Conservation (phyloP, 192 early-diverging fungal species). For the Podila epigama region DNA sequence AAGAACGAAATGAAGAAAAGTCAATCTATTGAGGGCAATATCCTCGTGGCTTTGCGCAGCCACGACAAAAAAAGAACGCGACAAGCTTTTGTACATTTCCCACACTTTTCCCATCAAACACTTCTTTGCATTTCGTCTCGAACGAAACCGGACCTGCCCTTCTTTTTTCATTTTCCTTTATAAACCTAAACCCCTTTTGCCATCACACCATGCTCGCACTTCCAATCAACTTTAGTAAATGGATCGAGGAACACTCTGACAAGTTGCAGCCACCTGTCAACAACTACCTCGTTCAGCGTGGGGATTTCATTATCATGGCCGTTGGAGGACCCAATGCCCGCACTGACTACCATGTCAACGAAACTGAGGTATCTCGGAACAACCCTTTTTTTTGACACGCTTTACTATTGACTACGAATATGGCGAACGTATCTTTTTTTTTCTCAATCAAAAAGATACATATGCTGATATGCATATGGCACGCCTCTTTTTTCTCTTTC, state of each 20-base stretch:
- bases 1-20: too few species aligned
- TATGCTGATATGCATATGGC: too few species aligned
- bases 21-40: too few species aligned
- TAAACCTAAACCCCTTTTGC: too few species aligned
- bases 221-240: slow-evolving; percentile 91
- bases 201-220: slow-evolving; percentile 58
- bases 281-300: slow-evolving; percentile 86
- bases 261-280: slow-evolving; percentile 93
- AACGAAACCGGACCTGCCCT: not conserved
- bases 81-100: not conserved
- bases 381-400: not conserved
- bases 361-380: slow-evolving; percentile 76
- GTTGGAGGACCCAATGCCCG: slow-evolving; percentile 94
- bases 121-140: not conserved
- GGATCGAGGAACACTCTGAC: slow-evolving; percentile 84
- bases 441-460: too few species aligned
- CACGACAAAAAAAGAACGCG: too few species aligned
- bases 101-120: slow-evolving; percentile 1
- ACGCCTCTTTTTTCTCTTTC: not conserved
- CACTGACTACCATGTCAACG: slow-evolving; percentile 97
- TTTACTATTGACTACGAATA: too few species aligned
- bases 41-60: not conserved
- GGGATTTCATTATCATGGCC: slow-evolving; percentile 91
- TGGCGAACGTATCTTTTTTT: too few species aligned
- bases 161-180: not conserved